Percentiles rank a stretch among this genome's conserved stretches.
These are phyloP conservation scores for Gardenia jasminoides DNA, from an alignment of 257 asterid species.

Conservation along the genomic window DNA sequence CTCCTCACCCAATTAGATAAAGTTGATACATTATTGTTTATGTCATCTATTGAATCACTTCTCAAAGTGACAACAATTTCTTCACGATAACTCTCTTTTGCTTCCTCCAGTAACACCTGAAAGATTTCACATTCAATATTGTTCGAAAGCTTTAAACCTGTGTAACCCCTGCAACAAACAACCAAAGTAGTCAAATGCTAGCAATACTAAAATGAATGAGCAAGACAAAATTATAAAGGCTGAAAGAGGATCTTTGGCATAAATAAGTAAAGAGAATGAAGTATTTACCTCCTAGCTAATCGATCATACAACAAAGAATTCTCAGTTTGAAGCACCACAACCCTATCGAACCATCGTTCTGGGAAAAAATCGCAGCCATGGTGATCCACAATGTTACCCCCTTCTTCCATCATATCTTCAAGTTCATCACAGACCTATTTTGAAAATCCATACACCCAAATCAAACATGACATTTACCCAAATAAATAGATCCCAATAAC, in stretches of 20 bases:
- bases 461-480: not conserved
- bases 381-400: constrained; percentile 94
- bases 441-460: not conserved
- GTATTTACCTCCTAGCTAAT: constrained; percentile 55
- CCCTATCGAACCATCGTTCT: constrained; percentile 86
- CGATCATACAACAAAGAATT: constrained; percentile 73
- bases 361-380: constrained; percentile 98
- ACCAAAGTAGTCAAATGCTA: not conserved
- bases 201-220: not conserved
- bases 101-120: constrained; percentile 84
- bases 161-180: constrained; percentile 60
- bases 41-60: constrained; percentile 67
- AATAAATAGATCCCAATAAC: not conserved
- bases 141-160: constrained; percentile 68
- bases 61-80: constrained; percentile 61
- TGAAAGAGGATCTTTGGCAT: not conserved
- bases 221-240: not conserved
- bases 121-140: constrained; percentile 88
- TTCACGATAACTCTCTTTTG: constrained; percentile 74
- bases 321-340: constrained; percentile 82
- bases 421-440: constrained; percentile 88
- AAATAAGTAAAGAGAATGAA: not conserved
- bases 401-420: constrained; percentile 86
- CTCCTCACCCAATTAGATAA: constrained; percentile 61
- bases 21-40: constrained; percentile 47